These are phyloP conservation scores for Puya raimondii DNA, from an alignment of 176 grass and related monocot genomes.

Conservation along the genomic window DNA sequence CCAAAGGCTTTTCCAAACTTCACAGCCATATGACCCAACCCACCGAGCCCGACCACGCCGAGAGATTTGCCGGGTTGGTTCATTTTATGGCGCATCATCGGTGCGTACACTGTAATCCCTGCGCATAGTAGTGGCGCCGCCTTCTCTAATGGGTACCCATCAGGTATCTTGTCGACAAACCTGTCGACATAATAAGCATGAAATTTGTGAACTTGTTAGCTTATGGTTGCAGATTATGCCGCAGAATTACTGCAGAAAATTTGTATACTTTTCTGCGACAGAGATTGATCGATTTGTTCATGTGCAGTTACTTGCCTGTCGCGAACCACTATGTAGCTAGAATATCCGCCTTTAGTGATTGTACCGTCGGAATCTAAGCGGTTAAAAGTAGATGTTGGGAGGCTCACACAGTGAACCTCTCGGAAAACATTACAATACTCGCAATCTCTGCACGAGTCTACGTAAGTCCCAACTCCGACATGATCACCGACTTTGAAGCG, in stretches of 20 bases:
- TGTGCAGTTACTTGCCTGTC: slow-evolving; percentile 37
- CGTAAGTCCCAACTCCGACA: slow-evolving; percentile 56
- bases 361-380: slow-evolving; percentile 53
- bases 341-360: slow-evolving; percentile 77
- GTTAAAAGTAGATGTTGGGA: slow-evolving; percentile 39
- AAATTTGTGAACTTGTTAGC: too few species aligned
- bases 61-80: slow-evolving; percentile 74
- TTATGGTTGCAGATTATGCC: too few species aligned
- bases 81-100: slow-evolving; percentile 75
- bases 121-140: slow-evolving; percentile 71
- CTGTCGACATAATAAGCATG: slow-evolving; percentile 21
- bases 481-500: slow-evolving; percentile 51
- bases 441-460: slow-evolving; percentile 55
- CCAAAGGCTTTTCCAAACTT: slow-evolving; percentile 83
- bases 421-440: slow-evolving; percentile 43
- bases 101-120: slow-evolving; percentile 68
- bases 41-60: slow-evolving; percentile 65
- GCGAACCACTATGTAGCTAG: slow-evolving; percentile 58
- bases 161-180: slow-evolving; percentile 68
- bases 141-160: slow-evolving; percentile 51
- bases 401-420: slow-evolving; percentile 44
- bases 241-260: too few species aligned
- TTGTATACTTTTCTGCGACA: too few species aligned
- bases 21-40: slow-evolving; percentile 64
- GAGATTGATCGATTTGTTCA: too few species aligned